Percentiles rank a stretch among this genome's conserved stretches.
These are phyloP conservation scores for Lagenaria siceraria DNA, from an alignment of 306 rosid genomes.

Conservation along the genomic window DNA sequence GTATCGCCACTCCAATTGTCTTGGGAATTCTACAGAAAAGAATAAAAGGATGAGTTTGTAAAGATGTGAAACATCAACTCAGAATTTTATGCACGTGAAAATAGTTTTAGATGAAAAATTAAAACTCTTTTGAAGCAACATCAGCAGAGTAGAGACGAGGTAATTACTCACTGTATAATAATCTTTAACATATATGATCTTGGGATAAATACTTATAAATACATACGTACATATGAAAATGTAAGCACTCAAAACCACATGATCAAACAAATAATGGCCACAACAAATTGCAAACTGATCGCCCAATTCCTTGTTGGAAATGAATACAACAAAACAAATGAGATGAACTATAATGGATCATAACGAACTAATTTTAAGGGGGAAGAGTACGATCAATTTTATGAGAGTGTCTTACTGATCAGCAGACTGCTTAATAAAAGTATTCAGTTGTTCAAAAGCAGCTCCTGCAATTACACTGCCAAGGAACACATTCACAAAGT, in stretches of 20 bases:
- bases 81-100: neutral
- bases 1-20: slow-evolving; percentile 77
- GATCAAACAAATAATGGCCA: neutral
- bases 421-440: slow-evolving; percentile 64
- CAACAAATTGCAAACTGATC: neutral
- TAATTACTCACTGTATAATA: neutral
- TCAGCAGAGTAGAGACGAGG: neutral
- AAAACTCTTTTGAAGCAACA: neutral
- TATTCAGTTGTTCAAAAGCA: slow-evolving; percentile 65
- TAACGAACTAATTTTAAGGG: neutral
- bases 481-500: slow-evolving; percentile 76
- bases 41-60: neutral
- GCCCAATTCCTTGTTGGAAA: neutral
- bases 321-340: neutral
- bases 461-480: slow-evolving; percentile 77
- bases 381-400: neutral
- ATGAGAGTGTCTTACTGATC: slow-evolving; percentile 34
- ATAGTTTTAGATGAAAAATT: neutral
- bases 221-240: neutral
- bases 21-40: slow-evolving; percentile 57
- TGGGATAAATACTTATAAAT: neutral
- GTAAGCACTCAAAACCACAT: neutral
- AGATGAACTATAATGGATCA: neutral
- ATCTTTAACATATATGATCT: neutral
- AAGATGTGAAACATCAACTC: neutral